Conservation (phyloP, 2,329 filamentous ascomycete genomes). For the Zelopaecilomyces penicillatus region DNA sequence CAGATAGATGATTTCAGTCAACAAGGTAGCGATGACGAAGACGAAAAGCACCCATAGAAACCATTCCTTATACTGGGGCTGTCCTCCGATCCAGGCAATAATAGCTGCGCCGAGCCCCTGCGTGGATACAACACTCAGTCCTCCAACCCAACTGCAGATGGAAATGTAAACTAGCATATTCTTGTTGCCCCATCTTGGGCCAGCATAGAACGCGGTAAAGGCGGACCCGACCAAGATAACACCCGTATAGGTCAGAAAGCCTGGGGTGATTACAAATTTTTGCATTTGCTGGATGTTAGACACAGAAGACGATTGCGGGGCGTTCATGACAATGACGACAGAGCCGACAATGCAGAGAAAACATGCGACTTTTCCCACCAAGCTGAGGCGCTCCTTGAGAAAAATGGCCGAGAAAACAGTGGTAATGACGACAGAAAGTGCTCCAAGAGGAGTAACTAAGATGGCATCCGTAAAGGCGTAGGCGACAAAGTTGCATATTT, state of each 20-base stretch:
- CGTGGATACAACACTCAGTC: slow-evolving; percentile 87
- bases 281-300: slow-evolving; percentile 89
- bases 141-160: slow-evolving; percentile 91
- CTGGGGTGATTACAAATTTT: slow-evolving; percentile 73
- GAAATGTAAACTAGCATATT: slow-evolving; percentile 97
- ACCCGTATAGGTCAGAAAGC: slow-evolving; percentile 78
- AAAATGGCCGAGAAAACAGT: slow-evolving; percentile 90
- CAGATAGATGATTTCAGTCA: slow-evolving; percentile 91
- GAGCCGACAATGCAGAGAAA: slow-evolving; percentile 92
- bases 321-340: slow-evolving; percentile 90
- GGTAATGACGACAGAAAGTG: slow-evolving; percentile 84
- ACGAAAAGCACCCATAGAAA: slow-evolving; percentile 87
- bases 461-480: slow-evolving; percentile 97
- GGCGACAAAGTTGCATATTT: slow-evolving; percentile 94
- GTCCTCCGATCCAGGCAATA: slow-evolving; percentile 73
- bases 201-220: slow-evolving; percentile 70
- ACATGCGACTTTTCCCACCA: slow-evolving; percentile 92
- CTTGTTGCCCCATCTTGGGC: slow-evolving; percentile 85
- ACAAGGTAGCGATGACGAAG: slow-evolving; percentile 79
- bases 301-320: slow-evolving; percentile 76
- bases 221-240: slow-evolving; percentile 67
- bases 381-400: slow-evolving; percentile 87
- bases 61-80: slow-evolving; percentile 92
- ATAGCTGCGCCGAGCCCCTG: slow-evolving; percentile 90
- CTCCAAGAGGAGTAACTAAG: slow-evolving; percentile 84